phyloP scores from a whole-genome alignment of 305 asterid species.

The Withania somnifera region DNA sequence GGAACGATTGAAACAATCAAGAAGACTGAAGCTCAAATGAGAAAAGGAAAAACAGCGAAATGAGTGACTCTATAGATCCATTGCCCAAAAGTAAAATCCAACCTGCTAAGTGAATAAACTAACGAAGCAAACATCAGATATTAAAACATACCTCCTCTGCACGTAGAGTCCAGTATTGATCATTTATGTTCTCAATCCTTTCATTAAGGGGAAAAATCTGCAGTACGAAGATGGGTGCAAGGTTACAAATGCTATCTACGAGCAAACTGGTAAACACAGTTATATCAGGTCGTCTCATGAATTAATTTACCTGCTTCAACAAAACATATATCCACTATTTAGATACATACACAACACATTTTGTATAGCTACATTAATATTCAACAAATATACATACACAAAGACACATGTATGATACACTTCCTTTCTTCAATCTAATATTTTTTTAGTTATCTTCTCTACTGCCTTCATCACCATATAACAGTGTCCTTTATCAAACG shows the following conservation, averaged over 20 bases:
- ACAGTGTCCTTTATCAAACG: background rate
- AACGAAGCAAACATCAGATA: conserved; percentile 2
- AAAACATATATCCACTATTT: background rate
- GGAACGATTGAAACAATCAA: background rate
- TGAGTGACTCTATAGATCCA: background rate
- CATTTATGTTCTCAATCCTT: conserved; percentile 68
- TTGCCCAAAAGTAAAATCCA: background rate
- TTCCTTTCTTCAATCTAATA: background rate
- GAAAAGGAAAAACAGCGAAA: background rate
- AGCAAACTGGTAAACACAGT: background rate
- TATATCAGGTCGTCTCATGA: background rate
- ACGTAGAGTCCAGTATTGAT: conserved; percentile 70
- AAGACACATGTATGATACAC: background rate
- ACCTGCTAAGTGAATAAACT: background rate
- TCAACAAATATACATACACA: background rate
- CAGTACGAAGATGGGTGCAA: conserved; percentile 9
- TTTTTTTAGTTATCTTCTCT: background rate
- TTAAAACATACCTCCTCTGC: conserved; percentile 53
- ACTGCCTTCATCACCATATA: background rate
- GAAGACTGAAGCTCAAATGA: background rate
- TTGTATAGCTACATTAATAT: background rate
- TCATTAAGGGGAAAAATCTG: conserved; percentile 53
- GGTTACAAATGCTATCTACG: conserved; percentile 2
- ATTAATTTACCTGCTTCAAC: background rate
- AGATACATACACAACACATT: background rate